Percentiles rank a stretch among this genome's conserved stretches.
Conservation (phyloP, 306 rosid genomes). For the Rubus parviflorus region DNA sequence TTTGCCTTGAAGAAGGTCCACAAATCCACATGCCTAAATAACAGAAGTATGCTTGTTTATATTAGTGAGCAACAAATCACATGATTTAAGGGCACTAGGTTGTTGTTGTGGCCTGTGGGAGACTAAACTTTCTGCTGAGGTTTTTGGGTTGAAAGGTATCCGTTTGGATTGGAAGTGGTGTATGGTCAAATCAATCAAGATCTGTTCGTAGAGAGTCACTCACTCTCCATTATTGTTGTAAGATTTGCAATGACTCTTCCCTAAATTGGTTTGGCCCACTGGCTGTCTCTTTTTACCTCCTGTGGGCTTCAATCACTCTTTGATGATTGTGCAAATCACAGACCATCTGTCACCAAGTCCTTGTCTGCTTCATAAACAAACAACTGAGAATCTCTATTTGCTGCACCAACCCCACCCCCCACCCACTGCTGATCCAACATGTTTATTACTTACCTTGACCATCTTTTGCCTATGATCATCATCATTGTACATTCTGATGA, state of each 20-base stretch:
- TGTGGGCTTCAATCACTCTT: conserved; percentile 77
- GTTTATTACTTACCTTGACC: conserved; percentile 37
- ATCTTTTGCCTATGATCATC: conserved; percentile 36
- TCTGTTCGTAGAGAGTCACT: neutral
- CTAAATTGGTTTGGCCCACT: conserved; percentile 49
- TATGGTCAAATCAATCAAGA: conserved; percentile 56
- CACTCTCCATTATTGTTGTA: conserved; percentile 65
- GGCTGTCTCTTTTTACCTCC: conserved; percentile 60
- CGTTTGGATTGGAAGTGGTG: conserved; percentile 45
- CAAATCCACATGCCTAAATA: conserved; percentile 13
- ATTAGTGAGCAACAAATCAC: conserved; percentile 32
- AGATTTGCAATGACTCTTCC: conserved; percentile 33
- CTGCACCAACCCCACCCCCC: conserved; percentile 9
- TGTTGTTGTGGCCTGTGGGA: neutral
- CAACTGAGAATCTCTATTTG: conserved; percentile 64
- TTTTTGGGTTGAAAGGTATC: conserved; percentile 26
- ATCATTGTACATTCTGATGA: neutral
- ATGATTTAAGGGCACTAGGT: conserved; percentile 32
- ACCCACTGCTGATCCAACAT: conserved; percentile 47
- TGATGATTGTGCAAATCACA: conserved; percentile 69
- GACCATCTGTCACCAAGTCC: conserved; percentile 63
- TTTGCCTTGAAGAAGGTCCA: conserved; percentile 20
- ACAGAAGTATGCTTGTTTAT: conserved; percentile 11
- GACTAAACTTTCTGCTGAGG: neutral
- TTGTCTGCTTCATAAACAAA: conserved; percentile 58